Base-by-base conservation (phyloP, 176 grass and related monocot genomes). In the Carex littledalei region DNA sequence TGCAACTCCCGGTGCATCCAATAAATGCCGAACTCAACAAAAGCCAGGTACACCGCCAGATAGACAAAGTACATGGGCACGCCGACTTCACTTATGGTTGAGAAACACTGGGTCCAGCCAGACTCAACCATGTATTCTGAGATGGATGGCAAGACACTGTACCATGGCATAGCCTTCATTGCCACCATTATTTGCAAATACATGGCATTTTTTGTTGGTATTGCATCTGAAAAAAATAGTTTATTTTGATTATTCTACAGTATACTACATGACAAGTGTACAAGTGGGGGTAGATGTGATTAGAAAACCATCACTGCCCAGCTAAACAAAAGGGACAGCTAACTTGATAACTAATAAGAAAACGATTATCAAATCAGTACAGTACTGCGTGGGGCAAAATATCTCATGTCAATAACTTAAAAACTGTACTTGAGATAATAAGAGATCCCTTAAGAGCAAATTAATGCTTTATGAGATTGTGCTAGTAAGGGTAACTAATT, bases 1-100 rank as follows among this genome's bases (percentile, higher is more conserved):
- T 98, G 96, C 86, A 98, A 90, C 80, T 98, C 91, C 86, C 96
- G 89, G 68, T 99, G 96, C 93, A 95, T 99, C 96, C 96, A 99
- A 58, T 99, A 99, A 89, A 99, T 99, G 58, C 93, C 91, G 5
- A 99, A 95, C 77, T 99, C 96, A 63, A 95, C 90, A 29, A 94
- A 7, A n/a, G 60, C 66, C 21, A 95, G 79, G 89, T 99, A 99
- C 72, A 92, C 67, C 8, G 81, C 85, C 64, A 92, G 64, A 87
- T 92, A 92, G 55, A 60, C 63, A 60, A 93, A 32, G 57, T 94
- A 94, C 54, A 86, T 78, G 12, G 85, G 52, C 91, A 90, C 92
- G 17, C 96, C 93, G 78, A 99, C 34, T 89, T 99, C 93, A 0
- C 61, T 71, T 65, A 95, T 84, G 87, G 85, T 81, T 34, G 89